phyloP scores from a whole-genome alignment of 306 rosid species.

The Corylus americana region DNA sequence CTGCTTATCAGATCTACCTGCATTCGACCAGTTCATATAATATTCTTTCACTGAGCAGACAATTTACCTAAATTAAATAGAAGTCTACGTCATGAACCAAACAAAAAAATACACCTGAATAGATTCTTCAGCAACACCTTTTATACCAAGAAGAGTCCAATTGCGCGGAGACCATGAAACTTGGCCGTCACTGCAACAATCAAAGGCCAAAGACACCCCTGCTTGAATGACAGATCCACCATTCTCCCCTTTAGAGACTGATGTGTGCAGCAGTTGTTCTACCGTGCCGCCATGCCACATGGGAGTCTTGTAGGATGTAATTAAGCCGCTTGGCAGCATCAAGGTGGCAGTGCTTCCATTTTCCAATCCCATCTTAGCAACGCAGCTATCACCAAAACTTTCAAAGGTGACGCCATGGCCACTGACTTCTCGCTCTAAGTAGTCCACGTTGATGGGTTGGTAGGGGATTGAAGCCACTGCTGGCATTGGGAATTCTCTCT shows the following conservation, averaged over 20 bases:
- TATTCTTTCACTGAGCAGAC: background rate
- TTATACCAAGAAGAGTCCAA: slow-evolving; percentile 62
- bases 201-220: slow-evolving; percentile 66
- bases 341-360: slow-evolving; percentile 68
- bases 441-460: slow-evolving; percentile 67
- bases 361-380: slow-evolving; percentile 66
- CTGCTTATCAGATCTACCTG: slow-evolving; percentile 68
- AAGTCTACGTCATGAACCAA: background rate
- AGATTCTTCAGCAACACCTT: slow-evolving; percentile 52
- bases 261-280: slow-evolving; percentile 70
- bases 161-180: slow-evolving; percentile 55
- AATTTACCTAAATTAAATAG: background rate
- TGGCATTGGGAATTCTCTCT: slow-evolving; percentile 44
- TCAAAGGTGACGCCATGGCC: slow-evolving; percentile 88
- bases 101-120: slow-evolving; percentile 50
- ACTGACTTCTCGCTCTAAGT: slow-evolving; percentile 65
- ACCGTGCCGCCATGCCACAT: slow-evolving; percentile 89
- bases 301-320: slow-evolving; percentile 73
- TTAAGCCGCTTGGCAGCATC: slow-evolving; percentile 76
- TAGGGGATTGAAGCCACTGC: slow-evolving; percentile 64
- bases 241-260: slow-evolving; percentile 52
- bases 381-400: slow-evolving; percentile 53
- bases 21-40: slow-evolving; percentile 27
- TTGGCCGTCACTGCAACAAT: slow-evolving; percentile 26
- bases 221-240: slow-evolving; percentile 56